Percentiles rank a stretch among this genome's conserved stretches.
Conservation (phyloP, 2,329 filamentous ascomycete species). For the Harringtonia lauricola region DNA sequence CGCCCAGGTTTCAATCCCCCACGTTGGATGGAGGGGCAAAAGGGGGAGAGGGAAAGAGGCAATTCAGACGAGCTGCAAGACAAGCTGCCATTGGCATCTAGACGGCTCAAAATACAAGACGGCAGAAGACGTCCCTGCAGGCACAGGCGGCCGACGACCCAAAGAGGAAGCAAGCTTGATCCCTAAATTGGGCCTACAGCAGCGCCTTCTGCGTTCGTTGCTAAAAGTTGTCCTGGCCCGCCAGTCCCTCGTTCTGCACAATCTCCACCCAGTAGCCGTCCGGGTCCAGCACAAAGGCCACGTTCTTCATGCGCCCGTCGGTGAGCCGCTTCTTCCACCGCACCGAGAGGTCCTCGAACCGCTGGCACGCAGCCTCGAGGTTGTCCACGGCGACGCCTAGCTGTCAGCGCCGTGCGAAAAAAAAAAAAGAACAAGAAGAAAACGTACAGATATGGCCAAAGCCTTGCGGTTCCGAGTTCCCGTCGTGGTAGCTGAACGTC, state of each 20-base stretch:
- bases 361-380: conserved; percentile 73
- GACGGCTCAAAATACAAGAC: not conserved
- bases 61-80: no score
- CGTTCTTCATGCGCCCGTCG: conserved; percentile 85
- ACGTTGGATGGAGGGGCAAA: no score
- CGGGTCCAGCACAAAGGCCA: conserved; percentile 84
- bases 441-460: conserved; percentile 83
- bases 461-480: conserved; percentile 83
- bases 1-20: no score
- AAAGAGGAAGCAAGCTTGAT: not conserved
- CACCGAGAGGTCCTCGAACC: conserved; percentile 72
- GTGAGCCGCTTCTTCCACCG: conserved; percentile 94
- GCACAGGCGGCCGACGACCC: no score
- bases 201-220: no score
- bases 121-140: no score
- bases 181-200: no score
- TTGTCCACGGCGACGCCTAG: conserved; percentile 75
- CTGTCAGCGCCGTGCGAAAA: not conserved
- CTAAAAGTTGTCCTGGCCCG: conserved; percentile 38
- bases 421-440: not conserved
- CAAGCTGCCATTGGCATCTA: no score
- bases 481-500: conserved; percentile 79
- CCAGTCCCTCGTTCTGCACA: conserved; percentile 67
- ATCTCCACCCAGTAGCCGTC: conserved; percentile 77
- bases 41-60: no score